A percentile compares a stretch with the other conserved stretches of the same genome.
These are phyloP conservation scores for Linnemannia zychae DNA, from an alignment of 192 early-diverging fungal genomes.

Conservation along the genomic window DNA sequence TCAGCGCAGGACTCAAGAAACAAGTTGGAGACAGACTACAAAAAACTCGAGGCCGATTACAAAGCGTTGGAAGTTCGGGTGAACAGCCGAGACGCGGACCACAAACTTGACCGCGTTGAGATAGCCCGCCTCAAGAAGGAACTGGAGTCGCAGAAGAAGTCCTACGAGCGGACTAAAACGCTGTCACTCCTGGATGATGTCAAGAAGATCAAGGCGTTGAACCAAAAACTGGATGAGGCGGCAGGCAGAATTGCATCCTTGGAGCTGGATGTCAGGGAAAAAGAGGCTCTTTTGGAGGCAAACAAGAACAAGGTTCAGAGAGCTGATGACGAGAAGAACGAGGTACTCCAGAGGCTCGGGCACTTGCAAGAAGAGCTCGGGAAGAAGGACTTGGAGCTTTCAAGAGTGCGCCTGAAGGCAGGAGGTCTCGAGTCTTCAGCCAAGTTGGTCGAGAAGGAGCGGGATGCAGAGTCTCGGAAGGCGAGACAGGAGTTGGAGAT, in stretches of 20 bases:
- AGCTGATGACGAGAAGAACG: constrained; percentile 32
- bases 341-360: constrained; percentile 3
- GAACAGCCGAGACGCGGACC: not conserved
- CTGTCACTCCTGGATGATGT: not conserved
- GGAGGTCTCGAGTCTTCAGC: constrained; percentile 20
- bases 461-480: not conserved
- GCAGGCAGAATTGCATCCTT: not conserved
- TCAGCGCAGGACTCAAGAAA: not conserved
- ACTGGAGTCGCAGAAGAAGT: constrained; percentile 6
- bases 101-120: not conserved
- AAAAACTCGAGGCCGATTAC: not conserved
- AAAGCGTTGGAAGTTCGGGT: not conserved
- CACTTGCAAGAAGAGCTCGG: constrained; percentile 30
- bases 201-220: constrained; percentile 11
- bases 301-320: not conserved
- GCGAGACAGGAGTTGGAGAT: constrained; percentile 5
- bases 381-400: constrained; percentile 18
- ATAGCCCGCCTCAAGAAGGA: constrained; percentile 13
- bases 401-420: constrained; percentile 1
- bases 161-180: constrained; percentile 1
- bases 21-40: not conserved
- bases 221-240: not conserved
- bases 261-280: not conserved
- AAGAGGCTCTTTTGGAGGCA: not conserved
- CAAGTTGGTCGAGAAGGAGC: constrained; percentile 22